These are phyloP conservation scores for Xylaria venustula DNA, from an alignment of 495 filamentous ascomycete genomes.

Conservation along the genomic window DNA sequence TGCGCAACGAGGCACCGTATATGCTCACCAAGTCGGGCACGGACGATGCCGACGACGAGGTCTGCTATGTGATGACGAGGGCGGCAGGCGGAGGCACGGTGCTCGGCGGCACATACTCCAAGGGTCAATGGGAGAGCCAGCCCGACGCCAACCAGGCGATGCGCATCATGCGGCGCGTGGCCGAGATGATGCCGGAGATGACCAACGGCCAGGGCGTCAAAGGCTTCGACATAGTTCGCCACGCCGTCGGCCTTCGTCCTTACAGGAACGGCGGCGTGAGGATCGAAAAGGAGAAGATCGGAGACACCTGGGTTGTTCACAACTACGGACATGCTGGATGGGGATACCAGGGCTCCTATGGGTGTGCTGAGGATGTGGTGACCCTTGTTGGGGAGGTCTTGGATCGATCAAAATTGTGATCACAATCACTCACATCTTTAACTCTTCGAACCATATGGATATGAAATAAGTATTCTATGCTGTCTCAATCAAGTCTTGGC, in stretches of 20 bases:
- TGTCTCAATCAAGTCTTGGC: no score
- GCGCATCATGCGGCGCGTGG: slow-evolving; percentile 84
- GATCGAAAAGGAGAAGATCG: slow-evolving; percentile 78
- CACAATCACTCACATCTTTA: background rate
- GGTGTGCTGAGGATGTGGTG: slow-evolving; percentile 69
- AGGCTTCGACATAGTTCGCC: slow-evolving; percentile 78
- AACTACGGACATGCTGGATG: slow-evolving; percentile 97
- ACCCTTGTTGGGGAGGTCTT: slow-evolving; percentile 65
- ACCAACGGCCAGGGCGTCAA: slow-evolving; percentile 75
- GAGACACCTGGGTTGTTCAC: slow-evolving; percentile 75
- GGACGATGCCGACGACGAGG: slow-evolving; percentile 78
- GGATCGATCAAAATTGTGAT: slow-evolving; percentile 12
- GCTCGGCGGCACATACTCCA: slow-evolving; percentile 84
- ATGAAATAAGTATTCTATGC: no score
- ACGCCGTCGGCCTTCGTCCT: slow-evolving; percentile 85
- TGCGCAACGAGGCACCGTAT: slow-evolving; percentile 73
- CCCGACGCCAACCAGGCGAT: slow-evolving; percentile 77
- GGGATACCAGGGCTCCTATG: slow-evolving; percentile 86
- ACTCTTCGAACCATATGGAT: background rate
- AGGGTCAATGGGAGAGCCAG: slow-evolving; percentile 76
- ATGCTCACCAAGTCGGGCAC: slow-evolving; percentile 72
- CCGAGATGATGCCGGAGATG: slow-evolving; percentile 70
- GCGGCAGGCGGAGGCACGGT: slow-evolving; percentile 75
- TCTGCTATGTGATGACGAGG: slow-evolving; percentile 89
- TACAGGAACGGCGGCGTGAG: slow-evolving; percentile 71